phyloP scores from a whole-genome alignment of 306 rosid genomes.

The Hippophae gyantsensis region DNA sequence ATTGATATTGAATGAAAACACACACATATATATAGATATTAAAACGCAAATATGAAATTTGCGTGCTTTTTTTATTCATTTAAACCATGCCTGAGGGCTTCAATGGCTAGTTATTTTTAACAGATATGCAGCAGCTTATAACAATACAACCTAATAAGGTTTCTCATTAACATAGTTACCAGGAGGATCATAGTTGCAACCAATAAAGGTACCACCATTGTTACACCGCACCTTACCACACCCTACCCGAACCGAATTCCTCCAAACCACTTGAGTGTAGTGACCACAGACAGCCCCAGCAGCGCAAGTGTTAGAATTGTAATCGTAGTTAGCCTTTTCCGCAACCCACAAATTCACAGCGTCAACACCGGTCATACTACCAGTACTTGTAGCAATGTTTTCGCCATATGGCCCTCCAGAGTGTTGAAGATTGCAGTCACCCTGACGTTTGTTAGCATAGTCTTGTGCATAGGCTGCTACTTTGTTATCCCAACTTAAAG shows the following conservation, averaged over 20 bases:
- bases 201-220: conserved; percentile 36
- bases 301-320: conserved; percentile 33
- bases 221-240: conserved; percentile 45
- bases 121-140: too few species aligned
- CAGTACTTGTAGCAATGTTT: conserved; percentile 40
- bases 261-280: conserved; percentile 59
- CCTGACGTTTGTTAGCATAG: too few species aligned
- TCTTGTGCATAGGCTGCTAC: too few species aligned
- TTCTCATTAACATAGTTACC: conserved; percentile 37
- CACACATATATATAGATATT: too few species aligned
- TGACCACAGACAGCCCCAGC: conserved; percentile 35
- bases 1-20: too few species aligned
- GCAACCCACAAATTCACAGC: conserved; percentile 49
- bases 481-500: too few species aligned
- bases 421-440: conserved; percentile 27
- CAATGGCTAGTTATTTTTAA: too few species aligned
- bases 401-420: conserved; percentile 57
- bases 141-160: conserved; percentile 27
- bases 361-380: conserved; percentile 16
- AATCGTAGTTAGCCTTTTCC: conserved; percentile 39
- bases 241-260: conserved; percentile 33
- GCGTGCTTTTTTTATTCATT: too few species aligned
- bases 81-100: too few species aligned
- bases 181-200: conserved; percentile 50
- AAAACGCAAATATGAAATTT: too few species aligned